Evolutionary conservation across 1,284 basidiomycete species (phyloP).

Genomic region (Pholiota adiposa): DNA sequence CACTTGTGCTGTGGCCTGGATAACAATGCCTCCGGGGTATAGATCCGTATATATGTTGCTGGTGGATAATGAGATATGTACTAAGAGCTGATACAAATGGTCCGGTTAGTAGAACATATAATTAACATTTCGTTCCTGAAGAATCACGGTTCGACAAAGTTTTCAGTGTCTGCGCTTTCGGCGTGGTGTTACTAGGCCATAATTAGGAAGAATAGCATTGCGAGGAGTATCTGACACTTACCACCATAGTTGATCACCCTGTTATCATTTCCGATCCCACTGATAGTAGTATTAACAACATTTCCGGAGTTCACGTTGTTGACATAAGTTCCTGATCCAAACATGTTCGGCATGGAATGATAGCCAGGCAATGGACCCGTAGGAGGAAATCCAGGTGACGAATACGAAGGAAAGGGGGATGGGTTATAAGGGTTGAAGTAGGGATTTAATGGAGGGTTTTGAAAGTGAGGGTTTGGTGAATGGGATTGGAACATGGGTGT

Average conservation of each 20-base stretch:
- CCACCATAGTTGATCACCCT: not conserved
- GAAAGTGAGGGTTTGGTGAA: not conserved
- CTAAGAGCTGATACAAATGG: too few relatives aligned
- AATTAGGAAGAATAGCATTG: too few relatives aligned
- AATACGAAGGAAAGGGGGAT: not conserved
- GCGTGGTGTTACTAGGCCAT: too few relatives aligned
- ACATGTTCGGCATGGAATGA: not conserved
- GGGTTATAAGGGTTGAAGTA: not conserved
- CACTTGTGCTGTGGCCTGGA: too few relatives aligned
- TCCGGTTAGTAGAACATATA: too few relatives aligned
- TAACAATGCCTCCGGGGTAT: too few relatives aligned
- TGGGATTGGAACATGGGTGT: not conserved
- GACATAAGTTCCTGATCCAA: not conserved
- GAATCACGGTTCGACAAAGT: too few relatives aligned
- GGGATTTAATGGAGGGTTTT: not conserved
- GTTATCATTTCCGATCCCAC: not conserved
- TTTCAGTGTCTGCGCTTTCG: too few relatives aligned
- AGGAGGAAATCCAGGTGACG: not conserved
- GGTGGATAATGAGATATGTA: too few relatives aligned
- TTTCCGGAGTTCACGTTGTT: not conserved
- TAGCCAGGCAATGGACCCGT: not conserved
- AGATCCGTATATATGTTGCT: too few relatives aligned
- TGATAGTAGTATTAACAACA: not conserved
- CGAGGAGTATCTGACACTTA: too few relatives aligned
- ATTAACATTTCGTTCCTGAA: too few relatives aligned